Evolutionary conservation across 2,329 filamentous ascomycete genomes (phyloP), one percentile per base, ranked within the genome.

Genomic region (Claviceps digitariae): DNA sequence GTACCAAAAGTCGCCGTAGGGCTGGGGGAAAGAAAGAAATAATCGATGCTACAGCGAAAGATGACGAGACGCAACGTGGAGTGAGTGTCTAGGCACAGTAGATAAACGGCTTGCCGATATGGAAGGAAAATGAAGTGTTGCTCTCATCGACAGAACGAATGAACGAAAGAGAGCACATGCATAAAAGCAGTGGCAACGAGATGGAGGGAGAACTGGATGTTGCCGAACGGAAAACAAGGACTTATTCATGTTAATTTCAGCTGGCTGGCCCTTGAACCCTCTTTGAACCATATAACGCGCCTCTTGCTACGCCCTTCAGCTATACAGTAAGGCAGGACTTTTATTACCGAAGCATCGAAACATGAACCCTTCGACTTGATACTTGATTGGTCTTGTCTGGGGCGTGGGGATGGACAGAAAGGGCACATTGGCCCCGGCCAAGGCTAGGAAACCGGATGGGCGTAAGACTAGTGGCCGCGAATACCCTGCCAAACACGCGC

Each of bases 361-460:
- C 44, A 47, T 34, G 8, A 36, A 36, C 38, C 40, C 25, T 34
- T 23, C 40, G 27, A 29, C 40, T 27, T 51, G 15, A n/a, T 43
- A 46, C 43, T 21, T 45, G 29, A 36, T 54, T 54, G 53, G 49
- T 31, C 45, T 38, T 38, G 48, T 38, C 34, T 20, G 45, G 36
- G 48, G 50, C 51, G 43, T 53, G 50, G 41, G 48, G 43, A 50
- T 40, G 50, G 50, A 50, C 53, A 49, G 50, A 48, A 40, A 40
- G 45, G 36, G 27, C 44, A 40, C 38, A 41, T 47, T 40, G 12
- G 17, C n/a, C 25, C 53, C 52, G 21, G 49, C 52, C 47, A 52
- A 49, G 48, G 15, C 48, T 27, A 36, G 34, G 48, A 48, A 36
- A 43, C 36, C 38, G 45, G 53, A 47, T 50, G 38, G 20, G 51